Evolutionary conservation across 2,329 filamentous ascomycete genomes (phyloP).

Genomic region (Arthrobotrys sphaeroides): DNA sequence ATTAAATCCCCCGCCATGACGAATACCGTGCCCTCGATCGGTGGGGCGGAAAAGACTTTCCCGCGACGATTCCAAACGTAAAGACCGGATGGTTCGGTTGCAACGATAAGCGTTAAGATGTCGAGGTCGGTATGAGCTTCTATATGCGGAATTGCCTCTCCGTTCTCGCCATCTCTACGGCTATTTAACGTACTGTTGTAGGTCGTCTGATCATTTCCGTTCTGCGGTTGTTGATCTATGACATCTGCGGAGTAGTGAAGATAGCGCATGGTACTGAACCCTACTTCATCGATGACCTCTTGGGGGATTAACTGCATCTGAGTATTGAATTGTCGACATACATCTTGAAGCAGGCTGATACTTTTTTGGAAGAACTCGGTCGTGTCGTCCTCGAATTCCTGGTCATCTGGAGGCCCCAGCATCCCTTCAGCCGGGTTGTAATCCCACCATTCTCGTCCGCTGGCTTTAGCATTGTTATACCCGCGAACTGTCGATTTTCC

Average conservation of each 20-base stretch:
- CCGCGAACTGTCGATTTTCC: slow-evolving; percentile 18
- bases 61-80: slow-evolving; percentile 37
- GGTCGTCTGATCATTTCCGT: neutral
- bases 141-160: slow-evolving; percentile 1
- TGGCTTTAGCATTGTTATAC: slow-evolving; percentile 19
- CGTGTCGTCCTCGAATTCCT: slow-evolving; percentile 8
- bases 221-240: neutral
- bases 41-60: slow-evolving; percentile 16
- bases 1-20: slow-evolving; percentile 38
- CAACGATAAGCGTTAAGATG: slow-evolving; percentile 28
- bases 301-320: neutral
- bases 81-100: slow-evolving; percentile 34
- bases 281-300: neutral
- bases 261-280: slow-evolving; percentile 37
- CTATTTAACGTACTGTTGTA: neutral
- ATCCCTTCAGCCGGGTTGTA: slow-evolving; percentile 16
- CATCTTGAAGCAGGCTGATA: neutral
- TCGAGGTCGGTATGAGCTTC: slow-evolving; percentile 40
- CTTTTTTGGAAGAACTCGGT: slow-evolving; percentile 14
- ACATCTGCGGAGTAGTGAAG: slow-evolving; percentile 26
- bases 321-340: slow-evolving; percentile 22
- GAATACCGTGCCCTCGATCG: slow-evolving; percentile 11
- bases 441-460: slow-evolving; percentile 48
- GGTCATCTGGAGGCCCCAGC: neutral
- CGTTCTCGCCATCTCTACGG: neutral